Conservation (phyloP, 495 filamentous ascomycete genomes). For the Penicillium canescens region DNA sequence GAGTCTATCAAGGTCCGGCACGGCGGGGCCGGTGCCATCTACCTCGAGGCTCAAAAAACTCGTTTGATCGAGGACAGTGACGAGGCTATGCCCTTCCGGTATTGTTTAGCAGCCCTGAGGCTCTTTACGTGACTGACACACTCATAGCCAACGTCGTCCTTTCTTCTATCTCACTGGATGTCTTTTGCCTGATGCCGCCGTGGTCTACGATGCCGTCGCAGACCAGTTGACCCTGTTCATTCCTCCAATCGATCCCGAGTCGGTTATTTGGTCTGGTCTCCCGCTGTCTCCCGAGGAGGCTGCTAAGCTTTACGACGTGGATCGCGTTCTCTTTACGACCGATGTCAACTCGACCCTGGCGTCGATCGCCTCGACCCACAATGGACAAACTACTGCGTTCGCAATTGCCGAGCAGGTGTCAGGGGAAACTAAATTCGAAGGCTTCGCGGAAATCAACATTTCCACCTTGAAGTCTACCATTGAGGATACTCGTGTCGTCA, state of each 20-base stretch:
- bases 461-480: slow-evolving; percentile 69
- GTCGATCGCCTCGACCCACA: slow-evolving; percentile 38
- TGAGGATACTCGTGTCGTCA: slow-evolving; percentile 74
- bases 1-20: slow-evolving; percentile 58
- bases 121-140: slow-evolving; percentile 1
- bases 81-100: slow-evolving; percentile 75
- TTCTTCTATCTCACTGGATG: slow-evolving; percentile 97
- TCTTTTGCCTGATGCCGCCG: slow-evolving; percentile 74
- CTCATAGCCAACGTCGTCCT: slow-evolving; percentile 69
- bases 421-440: slow-evolving; percentile 60
- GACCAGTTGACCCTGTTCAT: slow-evolving; percentile 86
- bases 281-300: slow-evolving; percentile 78
- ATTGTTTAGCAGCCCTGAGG: slow-evolving; percentile 5
- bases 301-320: slow-evolving; percentile 75
- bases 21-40: slow-evolving; percentile 53
- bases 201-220: slow-evolving; percentile 75
- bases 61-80: slow-evolving; percentile 82
- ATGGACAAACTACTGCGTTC: slow-evolving; percentile 58
- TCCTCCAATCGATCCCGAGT: slow-evolving; percentile 81
- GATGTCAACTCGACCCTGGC: slow-evolving; percentile 69
- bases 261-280: slow-evolving; percentile 94
- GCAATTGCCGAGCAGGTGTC: slow-evolving; percentile 73
- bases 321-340: slow-evolving; percentile 66
- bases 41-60: slow-evolving; percentile 83
- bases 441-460: slow-evolving; percentile 63